phyloP scores from a whole-genome alignment of 2,329 filamentous ascomycete species.

The Tolypocladium ophioglossoides region DNA sequence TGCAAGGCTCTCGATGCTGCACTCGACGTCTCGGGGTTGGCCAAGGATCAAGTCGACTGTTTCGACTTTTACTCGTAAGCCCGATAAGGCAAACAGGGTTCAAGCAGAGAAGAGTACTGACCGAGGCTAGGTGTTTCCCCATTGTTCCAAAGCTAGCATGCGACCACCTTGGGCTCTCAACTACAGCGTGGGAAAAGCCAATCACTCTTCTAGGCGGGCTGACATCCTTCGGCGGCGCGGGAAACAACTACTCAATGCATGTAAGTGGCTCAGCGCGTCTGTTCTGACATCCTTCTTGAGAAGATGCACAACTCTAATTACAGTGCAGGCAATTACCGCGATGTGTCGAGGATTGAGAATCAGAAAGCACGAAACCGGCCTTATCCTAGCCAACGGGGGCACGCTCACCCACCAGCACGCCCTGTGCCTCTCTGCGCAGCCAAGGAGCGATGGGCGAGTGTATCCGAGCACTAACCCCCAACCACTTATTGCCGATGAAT shows the following conservation, averaged over 20 bases:
- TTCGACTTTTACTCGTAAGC: conserved; percentile 52
- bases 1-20: conserved; percentile 44
- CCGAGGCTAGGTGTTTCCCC: conserved; percentile 48
- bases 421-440: conserved; percentile 41
- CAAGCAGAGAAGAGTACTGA: neutral
- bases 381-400: conserved; percentile 57
- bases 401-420: conserved; percentile 56
- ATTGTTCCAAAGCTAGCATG: conserved; percentile 59
- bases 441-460: conserved; percentile 10
- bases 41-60: conserved; percentile 42
- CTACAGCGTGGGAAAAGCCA: conserved; percentile 32
- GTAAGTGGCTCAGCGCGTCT: conserved; percentile 20
- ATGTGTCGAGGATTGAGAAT: conserved; percentile 42
- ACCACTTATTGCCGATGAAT: conserved; percentile 2
- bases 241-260: conserved; percentile 64
- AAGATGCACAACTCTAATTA: neutral
- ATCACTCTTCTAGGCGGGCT: conserved; percentile 54
- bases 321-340: conserved; percentile 31
- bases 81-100: neutral
- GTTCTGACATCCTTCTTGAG: neutral
- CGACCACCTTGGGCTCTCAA: conserved; percentile 43
- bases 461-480: conserved; percentile 10
- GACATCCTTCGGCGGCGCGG: conserved; percentile 59
- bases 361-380: conserved; percentile 33
- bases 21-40: conserved; percentile 34